Evolutionary conservation across 139 green algal genomes (phyloP).

Genomic region (Chlorokybus atmophyticus): DNA sequence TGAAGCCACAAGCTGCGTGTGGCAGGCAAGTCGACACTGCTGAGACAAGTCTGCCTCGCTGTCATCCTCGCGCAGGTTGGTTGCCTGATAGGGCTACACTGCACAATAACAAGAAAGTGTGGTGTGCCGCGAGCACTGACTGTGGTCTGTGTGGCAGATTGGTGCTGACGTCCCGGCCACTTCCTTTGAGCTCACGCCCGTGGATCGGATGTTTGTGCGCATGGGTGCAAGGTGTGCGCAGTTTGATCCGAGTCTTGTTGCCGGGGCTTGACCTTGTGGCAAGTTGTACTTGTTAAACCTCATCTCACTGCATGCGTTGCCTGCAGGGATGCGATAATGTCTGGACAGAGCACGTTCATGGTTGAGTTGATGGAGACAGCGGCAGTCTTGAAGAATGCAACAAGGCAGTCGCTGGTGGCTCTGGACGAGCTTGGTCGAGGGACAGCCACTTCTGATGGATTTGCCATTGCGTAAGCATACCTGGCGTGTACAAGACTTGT

Average conservation of each 20-base stretch:
- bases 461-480: slow-evolving; percentile 67
- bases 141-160: slow-evolving; percentile 45
- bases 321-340: slow-evolving; percentile 83
- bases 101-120: too few relatives aligned
- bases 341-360: slow-evolving; percentile 84
- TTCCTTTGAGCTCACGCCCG: slow-evolving; percentile 48
- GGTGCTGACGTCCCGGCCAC: slow-evolving; percentile 78
- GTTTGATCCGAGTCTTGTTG: too few relatives aligned
- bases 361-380: slow-evolving; percentile 92
- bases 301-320: too few relatives aligned
- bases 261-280: too few relatives aligned
- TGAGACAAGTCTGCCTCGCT: slow-evolving; percentile 81
- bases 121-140: too few relatives aligned
- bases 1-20: too few relatives aligned
- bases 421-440: slow-evolving; percentile 93
- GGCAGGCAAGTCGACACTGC: slow-evolving; percentile 86
- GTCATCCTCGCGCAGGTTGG: slow-evolving; percentile 65
- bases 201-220: slow-evolving; percentile 84
- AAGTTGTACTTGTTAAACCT: too few relatives aligned
- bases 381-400: slow-evolving; percentile 50
- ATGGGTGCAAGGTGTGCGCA: slow-evolving; percentile 91
- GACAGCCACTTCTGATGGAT: slow-evolving; percentile 88
- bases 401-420: slow-evolving; percentile 57
- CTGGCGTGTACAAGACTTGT: neutral
- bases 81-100: too few relatives aligned